Base-by-base conservation (phyloP, 331 rosid species). In the Acacia pycnantha region DNA sequence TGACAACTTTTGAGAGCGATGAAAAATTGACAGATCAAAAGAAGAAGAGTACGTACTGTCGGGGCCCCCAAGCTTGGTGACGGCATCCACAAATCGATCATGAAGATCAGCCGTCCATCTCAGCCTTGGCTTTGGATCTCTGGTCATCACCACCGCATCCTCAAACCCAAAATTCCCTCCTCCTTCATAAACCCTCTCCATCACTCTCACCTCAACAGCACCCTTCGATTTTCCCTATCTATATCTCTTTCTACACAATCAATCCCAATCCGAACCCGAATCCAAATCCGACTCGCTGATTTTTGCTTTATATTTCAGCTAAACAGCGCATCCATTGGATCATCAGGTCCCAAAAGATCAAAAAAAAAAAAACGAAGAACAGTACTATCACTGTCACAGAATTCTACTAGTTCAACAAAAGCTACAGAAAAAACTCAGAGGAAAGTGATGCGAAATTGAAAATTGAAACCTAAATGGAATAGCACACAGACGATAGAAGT, bases 91-190 rank as follows among this genome's bases (percentile, higher is more conserved):
- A 66, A 96, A 93, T 13, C 97, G 95, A 68, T 92, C 94, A 54
- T 96, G 98, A 64, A 96, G 98, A 89, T 92, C 98, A 77, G 94
- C 78, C 51, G 99, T 96, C 99, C 99, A 96, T 81, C 98, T 86
- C 11, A 93, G 86, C 87, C 99, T 86, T 0, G 99, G 98, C 76
- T 96, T 96, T 0, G 99, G 93, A 84, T 95, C 99, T 88, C 99
- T 89, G 5, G 92, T 93, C 99, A 92, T 91, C 89, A 90, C 86
- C 82, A 91, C 89, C 54, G 92, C 97, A 81, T 89, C 82, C 53
- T 88, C 92, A 56, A 82, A 91, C 62, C 72, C 83, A 59, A 47
- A 87, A 59, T 70, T 67, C 59, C 81, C 86, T 65, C 72, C 66
- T 3, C 69, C 41, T 62, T 53, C 68, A 54, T 74, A 86, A 31